These are phyloP conservation scores for Russula earlei DNA, from an alignment of 768 basidiomycete species.

Conservation along the genomic window DNA sequence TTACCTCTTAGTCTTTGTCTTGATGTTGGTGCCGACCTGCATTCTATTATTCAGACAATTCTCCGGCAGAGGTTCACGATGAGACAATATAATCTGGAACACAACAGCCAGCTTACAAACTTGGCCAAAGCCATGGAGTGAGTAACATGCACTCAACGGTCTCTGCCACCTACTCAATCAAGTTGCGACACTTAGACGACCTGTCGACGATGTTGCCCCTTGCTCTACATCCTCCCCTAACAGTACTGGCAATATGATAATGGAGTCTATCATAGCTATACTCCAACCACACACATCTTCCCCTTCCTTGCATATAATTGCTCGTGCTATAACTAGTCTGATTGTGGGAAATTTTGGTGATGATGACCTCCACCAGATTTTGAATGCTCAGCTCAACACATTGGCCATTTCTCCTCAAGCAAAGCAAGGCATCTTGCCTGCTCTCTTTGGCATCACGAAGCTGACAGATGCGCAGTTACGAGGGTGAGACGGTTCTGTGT, in stretches of 20 bases:
- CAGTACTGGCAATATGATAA: not conserved
- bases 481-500: no score
- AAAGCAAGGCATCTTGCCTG: no score
- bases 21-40: not conserved
- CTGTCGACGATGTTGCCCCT: not conserved
- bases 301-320: no score
- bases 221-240: not conserved
- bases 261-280: no score
- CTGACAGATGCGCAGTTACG: no score
- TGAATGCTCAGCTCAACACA: not conserved
- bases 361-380: not conserved
- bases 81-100: not conserved
- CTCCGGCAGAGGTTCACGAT: not conserved
- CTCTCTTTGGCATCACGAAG: no score
- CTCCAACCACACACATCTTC: no score
- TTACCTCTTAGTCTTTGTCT: no score
- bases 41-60: not conserved
- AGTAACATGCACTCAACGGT: not conserved
- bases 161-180: not conserved
- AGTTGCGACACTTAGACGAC: not conserved
- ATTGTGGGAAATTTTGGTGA: not conserved
- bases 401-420: constrained; percentile 4
- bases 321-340: not conserved
- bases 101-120: not conserved
- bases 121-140: no score